Base-by-base conservation (phyloP, 169 alveolate species). In the Theileria annulata region DNA sequence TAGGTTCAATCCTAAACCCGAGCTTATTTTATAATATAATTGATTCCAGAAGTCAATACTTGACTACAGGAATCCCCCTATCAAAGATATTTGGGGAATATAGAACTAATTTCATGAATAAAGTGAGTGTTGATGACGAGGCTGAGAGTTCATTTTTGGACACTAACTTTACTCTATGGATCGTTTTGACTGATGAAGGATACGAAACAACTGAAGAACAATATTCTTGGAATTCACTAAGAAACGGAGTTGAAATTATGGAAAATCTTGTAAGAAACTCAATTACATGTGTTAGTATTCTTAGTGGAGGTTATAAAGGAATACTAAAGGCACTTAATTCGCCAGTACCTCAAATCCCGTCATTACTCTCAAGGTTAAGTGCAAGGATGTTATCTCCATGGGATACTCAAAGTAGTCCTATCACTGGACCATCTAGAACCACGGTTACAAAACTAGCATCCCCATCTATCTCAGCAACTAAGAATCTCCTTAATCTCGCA, bases 141-240 rank as follows among this genome's bases (percentile, higher is more conserved):
- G 27, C 23, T 6, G 42, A 63, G n/a, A 71, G 31, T 10, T 71
- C 19, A 25, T 31, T 35, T 42, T 27, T 10, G 42, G 79, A 33
- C 8, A 71, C 31, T 21, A 69, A 13, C 25, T 82, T 82, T 68
- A 82, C 86, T 0, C 15, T 82, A 13, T 82, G 89, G 89, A 48
- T 82, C 33, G 77, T 82, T 8, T 48, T 82, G 23, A 82, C 89
- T 15, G 89, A 82, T 27, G 85, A 75, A 27, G 89, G 89, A 2
- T 42, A 56, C n/a, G 42, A 35, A 49, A 56, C 60, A 30, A 66
- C n/a, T 21, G 85, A 75, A 0, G 85, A 82, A 28, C 9, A 54
- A 6, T 27, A 59, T 37, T 58, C 88, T n/a, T 8, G 47, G 49
- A 63, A 71, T 51, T 80, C 88, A 23, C 73, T 80, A 0, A 71